A percentile compares a stretch with the other conserved stretches of the same genome.
phyloP scores from a whole-genome alignment of 106 monocot species.

The Dendrobium officinale region DNA sequence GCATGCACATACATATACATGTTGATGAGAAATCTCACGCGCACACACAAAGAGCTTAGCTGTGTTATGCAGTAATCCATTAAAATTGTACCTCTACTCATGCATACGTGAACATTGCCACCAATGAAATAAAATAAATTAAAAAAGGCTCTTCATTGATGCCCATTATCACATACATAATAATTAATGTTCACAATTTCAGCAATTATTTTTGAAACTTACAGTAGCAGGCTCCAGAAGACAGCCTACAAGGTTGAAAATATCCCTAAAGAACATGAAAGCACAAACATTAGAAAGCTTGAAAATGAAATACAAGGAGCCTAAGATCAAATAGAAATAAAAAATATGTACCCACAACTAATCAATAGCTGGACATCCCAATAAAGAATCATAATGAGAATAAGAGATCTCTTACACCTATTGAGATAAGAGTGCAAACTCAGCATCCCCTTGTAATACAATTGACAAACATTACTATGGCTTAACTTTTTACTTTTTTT shows the following conservation, averaged over 20 bases:
- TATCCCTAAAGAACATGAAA: conserved; percentile 42
- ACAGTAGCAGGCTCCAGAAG: conserved; percentile 81
- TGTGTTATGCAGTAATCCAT: not conserved
- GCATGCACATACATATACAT: no score
- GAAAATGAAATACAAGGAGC: not conserved
- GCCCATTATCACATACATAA: not conserved
- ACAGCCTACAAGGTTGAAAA: conserved; percentile 77
- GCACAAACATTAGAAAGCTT: not conserved
- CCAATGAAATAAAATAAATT: not conserved
- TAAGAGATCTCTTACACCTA: no score
- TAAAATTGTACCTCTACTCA: not conserved
- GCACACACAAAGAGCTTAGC: not conserved
- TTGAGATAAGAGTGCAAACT: no score
- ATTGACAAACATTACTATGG: no score
- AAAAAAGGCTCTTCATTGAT: not conserved
- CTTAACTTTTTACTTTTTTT: no score
- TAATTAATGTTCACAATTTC: not conserved
- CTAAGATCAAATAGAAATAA: not conserved
- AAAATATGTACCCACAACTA: not conserved
- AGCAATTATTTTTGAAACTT: conserved; percentile 23
- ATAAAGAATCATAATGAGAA: no score
- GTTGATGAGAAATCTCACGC: not conserved
- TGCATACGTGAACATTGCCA: not conserved
- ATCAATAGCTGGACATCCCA: no score
- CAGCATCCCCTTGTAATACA: no score